Percentiles rank a stretch among this genome's conserved stretches.
Evolutionary conservation across 2,329 filamentous ascomycete genomes (phyloP).

Genomic region (Coleophoma eucalyptorum): DNA sequence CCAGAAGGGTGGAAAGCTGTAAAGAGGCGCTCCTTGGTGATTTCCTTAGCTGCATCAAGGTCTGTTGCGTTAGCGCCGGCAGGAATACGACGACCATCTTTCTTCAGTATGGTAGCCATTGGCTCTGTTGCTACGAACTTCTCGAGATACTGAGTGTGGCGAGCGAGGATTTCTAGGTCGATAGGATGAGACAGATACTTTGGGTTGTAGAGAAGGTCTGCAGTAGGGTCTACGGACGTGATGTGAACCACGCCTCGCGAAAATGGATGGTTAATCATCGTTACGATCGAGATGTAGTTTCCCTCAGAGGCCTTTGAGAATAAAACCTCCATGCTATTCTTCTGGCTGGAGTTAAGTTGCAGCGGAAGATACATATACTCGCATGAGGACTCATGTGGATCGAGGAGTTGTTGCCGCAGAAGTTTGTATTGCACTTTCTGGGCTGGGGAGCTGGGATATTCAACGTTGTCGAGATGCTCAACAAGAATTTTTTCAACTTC

Average conservation of each 20-base stretch:
- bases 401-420: slow-evolving; percentile 41
- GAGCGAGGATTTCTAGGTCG: slow-evolving; percentile 5
- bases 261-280: slow-evolving; percentile 40
- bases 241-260: slow-evolving; percentile 39
- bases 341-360: slow-evolving; percentile 31
- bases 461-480: slow-evolving; percentile 31
- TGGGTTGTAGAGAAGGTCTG: slow-evolving; percentile 34
- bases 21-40: neutral
- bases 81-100: neutral
- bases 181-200: slow-evolving; percentile 1
- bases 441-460: slow-evolving; percentile 24
- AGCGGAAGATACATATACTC: slow-evolving; percentile 32
- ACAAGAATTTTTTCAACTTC: slow-evolving; percentile 22
- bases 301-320: slow-evolving; percentile 44
- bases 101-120: neutral
- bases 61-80: neutral
- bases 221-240: slow-evolving; percentile 31
- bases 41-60: neutral
- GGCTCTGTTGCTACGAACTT: neutral
- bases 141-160: neutral
- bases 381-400: slow-evolving; percentile 25
- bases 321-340: slow-evolving; percentile 76
- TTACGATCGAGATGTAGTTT: slow-evolving; percentile 48
- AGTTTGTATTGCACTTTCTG: slow-evolving; percentile 70
- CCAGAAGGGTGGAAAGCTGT: slow-evolving; percentile 39